Percentiles rank a stretch among this genome's conserved stretches.
Evolutionary conservation across 306 rosid genomes (phyloP).

Genomic region (Aeschynomene evenia): DNA sequence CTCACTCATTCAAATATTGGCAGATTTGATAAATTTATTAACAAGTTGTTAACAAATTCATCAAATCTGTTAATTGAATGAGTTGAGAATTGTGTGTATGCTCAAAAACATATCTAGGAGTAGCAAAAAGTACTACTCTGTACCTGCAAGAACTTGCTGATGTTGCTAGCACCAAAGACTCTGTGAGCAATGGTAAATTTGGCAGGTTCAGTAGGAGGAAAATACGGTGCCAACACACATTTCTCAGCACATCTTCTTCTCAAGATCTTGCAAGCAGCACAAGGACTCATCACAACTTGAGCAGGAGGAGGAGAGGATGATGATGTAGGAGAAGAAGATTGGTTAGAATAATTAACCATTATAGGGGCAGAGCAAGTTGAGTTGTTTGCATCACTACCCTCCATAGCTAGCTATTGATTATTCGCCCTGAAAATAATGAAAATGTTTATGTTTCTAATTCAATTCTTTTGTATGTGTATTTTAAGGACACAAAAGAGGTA

Average conservation of each 20-base stretch:
- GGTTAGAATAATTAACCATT: too few species aligned
- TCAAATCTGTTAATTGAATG: too few species aligned
- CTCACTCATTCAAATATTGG: too few species aligned
- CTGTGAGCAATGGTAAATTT: constrained; percentile 96
- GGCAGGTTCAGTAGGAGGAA: constrained; percentile 87
- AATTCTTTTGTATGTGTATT: neutral
- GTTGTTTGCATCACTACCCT: constrained; percentile 43
- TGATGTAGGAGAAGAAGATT: constrained; percentile 32
- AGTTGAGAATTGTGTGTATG: too few species aligned
- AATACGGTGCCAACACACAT: constrained; percentile 89
- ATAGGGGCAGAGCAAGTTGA: constrained; percentile 37
- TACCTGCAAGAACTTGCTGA: constrained; percentile 94
- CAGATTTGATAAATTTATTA: too few species aligned
- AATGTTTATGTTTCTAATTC: too few species aligned
- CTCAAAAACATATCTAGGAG: too few species aligned
- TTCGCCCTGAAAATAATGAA: too few species aligned
- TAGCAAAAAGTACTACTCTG: too few species aligned
- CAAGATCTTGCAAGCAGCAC: constrained; percentile 93
- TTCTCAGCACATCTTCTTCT: constrained; percentile 79
- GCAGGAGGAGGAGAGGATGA: constrained; percentile 32
- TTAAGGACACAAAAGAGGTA: neutral
- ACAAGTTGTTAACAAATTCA: too few species aligned
- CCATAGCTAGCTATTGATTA: constrained; percentile 39
- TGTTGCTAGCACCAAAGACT: constrained; percentile 94
- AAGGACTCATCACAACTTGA: constrained; percentile 60